These are phyloP conservation scores for Aspergillus hortae DNA, from an alignment of 2,329 filamentous ascomycete species.

Conservation along the genomic window DNA sequence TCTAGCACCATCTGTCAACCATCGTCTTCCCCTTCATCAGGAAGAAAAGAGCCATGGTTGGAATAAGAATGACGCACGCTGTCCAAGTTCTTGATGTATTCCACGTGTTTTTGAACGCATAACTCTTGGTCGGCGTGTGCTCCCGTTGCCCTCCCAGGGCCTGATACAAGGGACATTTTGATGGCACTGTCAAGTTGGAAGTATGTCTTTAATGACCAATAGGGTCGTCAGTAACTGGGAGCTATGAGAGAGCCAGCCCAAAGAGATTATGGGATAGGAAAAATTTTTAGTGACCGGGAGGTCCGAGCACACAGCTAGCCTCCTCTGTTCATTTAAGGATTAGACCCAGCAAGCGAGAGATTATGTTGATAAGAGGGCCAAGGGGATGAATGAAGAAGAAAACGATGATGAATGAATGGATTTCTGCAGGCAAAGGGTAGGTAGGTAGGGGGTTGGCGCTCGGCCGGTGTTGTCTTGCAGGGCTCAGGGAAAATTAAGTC, in stretches of 20 bases:
- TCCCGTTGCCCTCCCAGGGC: conserved; percentile 53
- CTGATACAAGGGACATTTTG: conserved; percentile 58
- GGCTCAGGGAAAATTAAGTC: not conserved
- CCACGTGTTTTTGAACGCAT: conserved; percentile 68
- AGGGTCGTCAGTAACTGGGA: not conserved
- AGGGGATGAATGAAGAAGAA: not conserved
- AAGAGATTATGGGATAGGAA: not conserved
- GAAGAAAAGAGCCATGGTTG: conserved; percentile 18
- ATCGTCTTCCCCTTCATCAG: conserved; percentile 13
- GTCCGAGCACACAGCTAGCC: not conserved
- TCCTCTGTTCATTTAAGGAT: not conserved
- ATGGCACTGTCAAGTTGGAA: not conserved
- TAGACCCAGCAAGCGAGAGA: not conserved
- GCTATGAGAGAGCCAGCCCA: not conserved
- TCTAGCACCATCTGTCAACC: conserved; percentile 50
- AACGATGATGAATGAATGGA: not conserved
- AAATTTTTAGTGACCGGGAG: not conserved
- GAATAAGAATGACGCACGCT: conserved; percentile 56
- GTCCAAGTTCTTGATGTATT: conserved; percentile 90
- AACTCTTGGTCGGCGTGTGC: conserved; percentile 49
- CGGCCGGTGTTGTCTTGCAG: too few relatives aligned
- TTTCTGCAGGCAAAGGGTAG: not conserved
- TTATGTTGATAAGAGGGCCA: not conserved
- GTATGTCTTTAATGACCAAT: not conserved
- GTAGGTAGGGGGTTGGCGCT: not conserved